Percentiles rank a stretch among this genome's conserved stretches.
phyloP scores from a whole-genome alignment of 352 stramenopile species.

The Phytophthora meadii region DNA sequence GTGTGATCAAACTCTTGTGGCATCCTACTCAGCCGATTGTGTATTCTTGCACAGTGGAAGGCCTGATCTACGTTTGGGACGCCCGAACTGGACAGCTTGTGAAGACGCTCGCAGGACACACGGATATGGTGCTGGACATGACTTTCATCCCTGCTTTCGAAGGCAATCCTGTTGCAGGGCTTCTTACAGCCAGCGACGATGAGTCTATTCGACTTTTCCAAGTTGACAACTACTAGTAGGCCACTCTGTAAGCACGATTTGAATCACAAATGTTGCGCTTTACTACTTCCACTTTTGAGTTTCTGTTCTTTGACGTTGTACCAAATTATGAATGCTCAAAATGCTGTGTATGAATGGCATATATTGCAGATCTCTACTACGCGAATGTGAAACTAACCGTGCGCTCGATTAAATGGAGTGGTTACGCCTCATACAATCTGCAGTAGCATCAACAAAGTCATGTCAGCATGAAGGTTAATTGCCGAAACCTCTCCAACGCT shows the following conservation, averaged over 20 bases:
- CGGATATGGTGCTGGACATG: slow-evolving; percentile 94
- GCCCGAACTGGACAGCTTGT: slow-evolving; percentile 85
- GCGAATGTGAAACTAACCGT: slow-evolving; percentile 52
- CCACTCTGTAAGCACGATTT: slow-evolving; percentile 5
- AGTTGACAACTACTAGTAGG: slow-evolving; percentile 49
- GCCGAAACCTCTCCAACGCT: background rate
- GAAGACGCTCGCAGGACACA: slow-evolving; percentile 84
- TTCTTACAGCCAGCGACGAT: slow-evolving; percentile 87
- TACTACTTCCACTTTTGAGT: background rate
- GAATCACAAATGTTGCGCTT: slow-evolving; percentile 14
- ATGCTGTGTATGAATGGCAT: slow-evolving; percentile 47
- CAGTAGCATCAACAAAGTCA: slow-evolving; percentile 15
- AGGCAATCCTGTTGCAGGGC: slow-evolving; percentile 45
- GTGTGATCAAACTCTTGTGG: slow-evolving; percentile 93
- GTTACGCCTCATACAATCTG: slow-evolving; percentile 89
- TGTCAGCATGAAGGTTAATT: slow-evolving; percentile 7
- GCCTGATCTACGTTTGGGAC: slow-evolving; percentile 92
- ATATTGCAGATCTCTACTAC: slow-evolving; percentile 51
- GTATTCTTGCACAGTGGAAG: slow-evolving; percentile 90
- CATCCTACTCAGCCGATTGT: slow-evolving; percentile 87
- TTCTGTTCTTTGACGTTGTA: slow-evolving; percentile 2
- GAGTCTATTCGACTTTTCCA: slow-evolving; percentile 83
- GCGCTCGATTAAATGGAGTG: slow-evolving; percentile 69
- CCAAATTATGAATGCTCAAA: slow-evolving; percentile 26
- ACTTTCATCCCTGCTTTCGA: slow-evolving; percentile 65